Base-by-base conservation (phyloP, 2,329 filamentous ascomycete genomes). In the Aureobasidium sp. region DNA sequence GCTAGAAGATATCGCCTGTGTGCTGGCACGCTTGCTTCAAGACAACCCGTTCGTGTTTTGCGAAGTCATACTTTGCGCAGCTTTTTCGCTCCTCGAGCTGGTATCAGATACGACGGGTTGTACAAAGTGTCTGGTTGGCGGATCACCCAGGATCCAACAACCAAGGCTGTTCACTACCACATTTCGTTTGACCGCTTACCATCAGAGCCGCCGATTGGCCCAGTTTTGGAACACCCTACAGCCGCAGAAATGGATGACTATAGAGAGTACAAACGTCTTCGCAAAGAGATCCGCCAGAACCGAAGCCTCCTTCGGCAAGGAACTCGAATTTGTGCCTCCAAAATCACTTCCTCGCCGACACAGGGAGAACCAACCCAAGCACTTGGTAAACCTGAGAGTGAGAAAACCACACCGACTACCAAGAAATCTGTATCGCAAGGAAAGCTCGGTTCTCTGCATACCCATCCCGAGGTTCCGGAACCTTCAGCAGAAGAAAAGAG, bases 61-160 rank as follows among this genome's bases (percentile, higher is more conserved):
- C 66, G 74, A 30, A 70, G 67, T 42, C 73, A 77, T 56, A 67
- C 63, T 7, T 60, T 74, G 53, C 67, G 65, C 29, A 73, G 71
- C 53, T 64, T 72, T 25, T 74, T 69, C 68, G 67, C 70, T 10
- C 74, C 74, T 2, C 69, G 68, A 55, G 72, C 70, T 44, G 74
- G 74, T 0, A 60, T 76, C 6, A 60, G 74, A 61, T 77, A 76
- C 55, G 74, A 76, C 45, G 74, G 74, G 42, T 55, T 76, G 71
- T 75, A 69, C 58, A 64, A 62, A 55, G 63, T 70, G 11, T 63
- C 56, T 8, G 70, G 72, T 21, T 76, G 73, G 73, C 64, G 65
- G 1, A 63, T 75, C 53, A 66, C 58, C 21, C 54, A 57, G 11
- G 60, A 64, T 30, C 32, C 53, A 6, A 58, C 56, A 27, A 64